phyloP scores from a whole-genome alignment of 441 rosid species.

The Pelargonium citronellum region DNA sequence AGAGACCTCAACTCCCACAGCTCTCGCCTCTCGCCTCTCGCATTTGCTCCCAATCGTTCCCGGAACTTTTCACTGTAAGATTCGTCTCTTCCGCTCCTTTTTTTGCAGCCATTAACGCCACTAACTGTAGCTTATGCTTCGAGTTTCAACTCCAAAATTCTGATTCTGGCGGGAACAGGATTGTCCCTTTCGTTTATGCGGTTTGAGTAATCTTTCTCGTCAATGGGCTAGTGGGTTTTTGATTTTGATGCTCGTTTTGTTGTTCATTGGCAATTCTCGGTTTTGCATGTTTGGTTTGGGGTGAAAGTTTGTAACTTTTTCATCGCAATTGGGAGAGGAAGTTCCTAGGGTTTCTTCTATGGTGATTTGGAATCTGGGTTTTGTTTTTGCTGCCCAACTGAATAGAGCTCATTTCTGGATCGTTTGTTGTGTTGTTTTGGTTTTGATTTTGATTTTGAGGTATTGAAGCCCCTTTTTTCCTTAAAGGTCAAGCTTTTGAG shows the following conservation, averaged over 20 bases:
- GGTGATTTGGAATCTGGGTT: background rate
- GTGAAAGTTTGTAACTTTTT: background rate
- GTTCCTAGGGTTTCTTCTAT: background rate
- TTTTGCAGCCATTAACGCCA: background rate
- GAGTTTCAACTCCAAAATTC: slow-evolving; percentile 2
- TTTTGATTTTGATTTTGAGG: background rate
- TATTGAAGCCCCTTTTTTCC: background rate
- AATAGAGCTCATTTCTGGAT: background rate
- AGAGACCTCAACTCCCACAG: too few relatives aligned
- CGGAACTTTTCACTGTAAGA: background rate
- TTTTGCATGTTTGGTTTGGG: background rate
- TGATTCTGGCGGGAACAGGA: slow-evolving; percentile 5
- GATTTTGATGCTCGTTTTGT: background rate
- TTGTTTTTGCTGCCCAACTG: background rate
- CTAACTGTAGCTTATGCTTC: background rate
- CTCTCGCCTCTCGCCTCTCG: background rate
- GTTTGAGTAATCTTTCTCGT: background rate
- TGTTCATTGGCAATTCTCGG: background rate
- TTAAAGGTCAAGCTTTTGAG: background rate
- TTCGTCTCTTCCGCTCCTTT: background rate
- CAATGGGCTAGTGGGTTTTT: background rate
- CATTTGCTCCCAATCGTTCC: background rate
- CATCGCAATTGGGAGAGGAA: background rate
- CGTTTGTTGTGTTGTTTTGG: background rate
- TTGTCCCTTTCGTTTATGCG: background rate